A percentile compares a stretch with the other conserved stretches of the same genome.
Evolutionary conservation across 345 rosid genomes (phyloP).

Genomic region (Populus tremula): DNA sequence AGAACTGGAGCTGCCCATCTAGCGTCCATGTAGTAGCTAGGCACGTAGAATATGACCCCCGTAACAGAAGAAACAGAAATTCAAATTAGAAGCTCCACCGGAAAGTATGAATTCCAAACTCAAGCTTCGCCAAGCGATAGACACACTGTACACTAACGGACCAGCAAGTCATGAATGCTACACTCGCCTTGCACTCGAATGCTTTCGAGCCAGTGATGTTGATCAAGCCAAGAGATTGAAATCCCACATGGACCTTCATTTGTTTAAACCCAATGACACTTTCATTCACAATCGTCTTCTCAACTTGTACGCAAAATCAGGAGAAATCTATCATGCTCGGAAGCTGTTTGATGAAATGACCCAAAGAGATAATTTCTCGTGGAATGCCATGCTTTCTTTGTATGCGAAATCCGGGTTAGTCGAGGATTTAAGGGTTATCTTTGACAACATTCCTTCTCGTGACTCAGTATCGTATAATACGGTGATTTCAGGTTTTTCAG

Average conservation of each 20-base stretch:
- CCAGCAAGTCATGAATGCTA: constrained; percentile 39
- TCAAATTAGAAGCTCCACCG: not conserved
- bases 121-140: constrained; percentile 45
- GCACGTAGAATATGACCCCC: not conserved
- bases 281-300: constrained; percentile 57
- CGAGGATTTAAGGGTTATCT: constrained; percentile 37
- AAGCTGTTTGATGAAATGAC: constrained; percentile 58
- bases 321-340: constrained; percentile 31
- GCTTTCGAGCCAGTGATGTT: constrained; percentile 44
- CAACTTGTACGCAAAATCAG: constrained; percentile 42
- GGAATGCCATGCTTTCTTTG: constrained; percentile 58
- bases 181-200: constrained; percentile 47
- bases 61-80: constrained; percentile 24
- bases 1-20: too few relatives aligned
- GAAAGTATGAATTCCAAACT: constrained; percentile 30
- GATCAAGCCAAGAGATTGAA: constrained; percentile 47
- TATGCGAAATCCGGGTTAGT: constrained; percentile 36
- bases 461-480: constrained; percentile 59
- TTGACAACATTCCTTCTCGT: constrained; percentile 41
- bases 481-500: constrained; percentile 40
- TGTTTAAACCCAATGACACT: constrained; percentile 32
- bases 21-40: too few relatives aligned
- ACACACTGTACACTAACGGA: constrained; percentile 31
- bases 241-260: constrained; percentile 50
- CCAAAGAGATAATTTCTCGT: constrained; percentile 44